Base-by-base conservation (phyloP, 1,284 basidiomycete genomes). In the Uromyces viciae-fabae region DNA sequence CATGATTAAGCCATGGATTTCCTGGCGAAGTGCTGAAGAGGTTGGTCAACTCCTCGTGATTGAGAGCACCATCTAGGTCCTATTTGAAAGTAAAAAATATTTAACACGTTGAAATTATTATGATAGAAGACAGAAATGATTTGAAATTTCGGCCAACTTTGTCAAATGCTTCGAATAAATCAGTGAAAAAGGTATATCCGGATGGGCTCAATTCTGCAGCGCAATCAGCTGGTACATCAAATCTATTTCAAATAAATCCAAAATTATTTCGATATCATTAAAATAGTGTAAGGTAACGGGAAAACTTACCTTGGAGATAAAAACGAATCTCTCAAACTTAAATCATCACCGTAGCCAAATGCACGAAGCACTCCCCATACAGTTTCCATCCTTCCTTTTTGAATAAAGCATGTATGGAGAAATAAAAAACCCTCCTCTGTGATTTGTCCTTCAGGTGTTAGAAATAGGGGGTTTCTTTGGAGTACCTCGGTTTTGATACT, bases 111-210 rank as follows among this genome's bases (percentile, higher is more conserved):
- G 43, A 40, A 9, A 42, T 15, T n/a, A 69, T 17, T 11, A 11
- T 68, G 33, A 68, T 19, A 54, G 46, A 7, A 19, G 15, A n/a
- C 36, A 62, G n/a, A 54, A 25, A 11, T 36, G 3, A 15, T 22
- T 31, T 7, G 0, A 17, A 40, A 38, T n/a, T 49, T 66, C 54
- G 42, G 81, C 86, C 46, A 75, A 91, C 93, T 88, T 97, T 95
- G 88, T 99, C 96, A 86, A 95, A 97, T 19, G 92, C 92, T 86
- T 98, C 94, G 85, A 99, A 99, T 58, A 98, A 91, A 83, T 98
- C 96, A 0, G 96, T 98, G 83, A 99, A 92, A 88, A 98, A 99
- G 85, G 96, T 93, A 86, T 98, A 97, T 3, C 96, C 96, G 49
- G 92, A 88, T 3, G 93, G 95, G 84, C 92, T 94, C 43, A 99